These are phyloP conservation scores for Graphiopsis chlorocephala DNA, from an alignment of 2,329 filamentous ascomycete genomes.

Conservation along the genomic window DNA sequence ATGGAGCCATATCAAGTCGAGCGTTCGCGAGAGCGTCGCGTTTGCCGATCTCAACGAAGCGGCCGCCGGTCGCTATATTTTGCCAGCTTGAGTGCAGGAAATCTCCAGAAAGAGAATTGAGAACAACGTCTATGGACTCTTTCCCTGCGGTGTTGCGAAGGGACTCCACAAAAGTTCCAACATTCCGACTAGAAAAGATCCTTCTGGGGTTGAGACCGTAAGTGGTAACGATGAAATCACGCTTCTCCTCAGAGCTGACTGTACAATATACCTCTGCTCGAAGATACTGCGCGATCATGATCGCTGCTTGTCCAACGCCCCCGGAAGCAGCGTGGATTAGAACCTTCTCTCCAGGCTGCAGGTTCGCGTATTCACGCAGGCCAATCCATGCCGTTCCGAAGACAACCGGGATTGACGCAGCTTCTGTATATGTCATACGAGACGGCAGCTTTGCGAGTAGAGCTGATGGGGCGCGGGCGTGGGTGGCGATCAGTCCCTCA, in stretches of 20 bases:
- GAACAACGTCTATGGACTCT: constrained; percentile 14
- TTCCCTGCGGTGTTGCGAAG: constrained; percentile 13
- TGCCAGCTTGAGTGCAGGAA: constrained; percentile 15
- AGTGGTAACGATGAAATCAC: no score
- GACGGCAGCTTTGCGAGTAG: constrained; percentile 26
- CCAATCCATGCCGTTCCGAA: constrained; percentile 27
- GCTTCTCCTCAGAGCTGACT: no score
- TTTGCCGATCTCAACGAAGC: constrained; percentile 31
- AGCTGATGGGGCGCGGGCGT: background rate
- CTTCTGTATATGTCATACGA: constrained; percentile 21
- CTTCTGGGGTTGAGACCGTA: no score
- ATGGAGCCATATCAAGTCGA: constrained; percentile 20
- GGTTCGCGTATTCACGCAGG: constrained; percentile 28
- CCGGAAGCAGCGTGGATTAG: constrained; percentile 35
- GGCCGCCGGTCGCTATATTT: constrained; percentile 30
- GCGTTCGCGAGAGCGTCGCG: constrained; percentile 17
- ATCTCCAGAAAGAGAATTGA: constrained; percentile 18
- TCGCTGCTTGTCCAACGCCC: constrained; percentile 32
- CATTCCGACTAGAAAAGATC: constrained; percentile 21
- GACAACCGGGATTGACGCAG: constrained; percentile 4
- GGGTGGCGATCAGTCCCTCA: background rate
- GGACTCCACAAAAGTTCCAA: constrained; percentile 23
- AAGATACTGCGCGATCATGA: no score
- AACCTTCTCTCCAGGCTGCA: constrained; percentile 36
- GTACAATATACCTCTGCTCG: no score